Evolutionary conservation across 345 rosid genomes (phyloP).

Genomic region (Rhodamnia argentea): DNA sequence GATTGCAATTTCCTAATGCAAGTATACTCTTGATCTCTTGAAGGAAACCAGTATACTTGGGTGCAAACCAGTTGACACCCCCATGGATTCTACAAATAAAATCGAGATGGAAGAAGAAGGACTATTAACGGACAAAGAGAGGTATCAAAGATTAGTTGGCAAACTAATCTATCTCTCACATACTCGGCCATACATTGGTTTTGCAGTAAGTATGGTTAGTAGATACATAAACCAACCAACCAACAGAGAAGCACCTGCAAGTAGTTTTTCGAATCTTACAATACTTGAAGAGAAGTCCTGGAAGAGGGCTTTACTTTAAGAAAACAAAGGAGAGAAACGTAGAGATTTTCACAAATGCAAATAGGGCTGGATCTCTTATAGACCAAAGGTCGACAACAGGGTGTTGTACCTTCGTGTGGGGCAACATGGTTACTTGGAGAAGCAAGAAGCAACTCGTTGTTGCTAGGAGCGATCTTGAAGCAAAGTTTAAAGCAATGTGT

Average conservation of each 20-base stretch:
- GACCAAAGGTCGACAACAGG: background rate
- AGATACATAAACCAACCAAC: background rate
- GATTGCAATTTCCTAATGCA: background rate
- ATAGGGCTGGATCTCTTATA: background rate
- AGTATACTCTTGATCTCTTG: background rate
- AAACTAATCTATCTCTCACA: background rate
- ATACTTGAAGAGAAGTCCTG: background rate
- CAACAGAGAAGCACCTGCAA: background rate
- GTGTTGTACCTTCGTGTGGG: background rate
- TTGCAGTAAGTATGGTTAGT: background rate
- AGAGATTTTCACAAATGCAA: background rate
- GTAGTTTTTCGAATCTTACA: background rate
- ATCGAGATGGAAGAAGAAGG: background rate
- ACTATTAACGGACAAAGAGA: background rate
- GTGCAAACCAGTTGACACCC: background rate
- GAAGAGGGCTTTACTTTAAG: background rate
- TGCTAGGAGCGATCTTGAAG: background rate
- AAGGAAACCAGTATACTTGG: background rate
- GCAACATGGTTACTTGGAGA: background rate
- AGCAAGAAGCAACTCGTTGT: too few relatives aligned
- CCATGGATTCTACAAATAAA: background rate
- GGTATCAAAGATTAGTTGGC: background rate
- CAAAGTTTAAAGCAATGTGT: background rate
- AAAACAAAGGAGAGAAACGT: background rate
- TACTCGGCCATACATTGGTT: background rate